These are phyloP conservation scores for Boletus rex-veris DNA, from an alignment of 768 basidiomycete species.

Conservation along the genomic window DNA sequence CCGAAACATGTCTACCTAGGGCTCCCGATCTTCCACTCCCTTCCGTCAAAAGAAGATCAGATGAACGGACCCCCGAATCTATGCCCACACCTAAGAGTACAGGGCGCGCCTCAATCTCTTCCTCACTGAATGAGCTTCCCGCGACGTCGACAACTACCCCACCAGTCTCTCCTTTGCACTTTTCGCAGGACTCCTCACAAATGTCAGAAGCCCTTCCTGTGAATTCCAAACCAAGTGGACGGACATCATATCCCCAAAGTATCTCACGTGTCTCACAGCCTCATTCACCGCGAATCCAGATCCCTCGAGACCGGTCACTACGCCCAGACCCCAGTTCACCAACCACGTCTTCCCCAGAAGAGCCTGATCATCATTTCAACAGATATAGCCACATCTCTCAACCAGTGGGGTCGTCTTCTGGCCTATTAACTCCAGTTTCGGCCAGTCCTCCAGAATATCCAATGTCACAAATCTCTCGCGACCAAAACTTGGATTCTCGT, in stretches of 20 bases:
- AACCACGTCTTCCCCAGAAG: conserved; percentile 18
- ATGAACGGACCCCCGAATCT: not conserved
- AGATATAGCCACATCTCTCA: conserved; percentile 7
- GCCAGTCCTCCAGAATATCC: conserved; percentile 1
- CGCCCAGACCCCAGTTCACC: conserved; percentile 10
- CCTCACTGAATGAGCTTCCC: not conserved
- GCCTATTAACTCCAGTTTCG: conserved; percentile 6
- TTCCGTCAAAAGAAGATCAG: not conserved
- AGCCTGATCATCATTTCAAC: conserved; percentile 1
- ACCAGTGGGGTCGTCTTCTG: not conserved
- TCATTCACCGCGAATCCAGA: conserved; percentile 12
- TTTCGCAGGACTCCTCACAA: conserved; percentile 6
- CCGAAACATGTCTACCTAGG: conserved; percentile 26
- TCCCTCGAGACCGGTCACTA: conserved; percentile 6
- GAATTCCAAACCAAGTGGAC: not conserved
- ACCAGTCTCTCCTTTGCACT: not conserved
- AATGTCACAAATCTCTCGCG: not conserved
- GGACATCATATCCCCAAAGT: conserved; percentile 2
- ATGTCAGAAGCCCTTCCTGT: not conserved
- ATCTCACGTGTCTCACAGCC: not conserved
- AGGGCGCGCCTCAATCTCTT: not conserved
- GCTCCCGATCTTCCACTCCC: conserved; percentile 28
- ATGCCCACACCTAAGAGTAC: not conserved
- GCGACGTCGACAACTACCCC: not conserved
- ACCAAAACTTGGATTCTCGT: not conserved